These are phyloP conservation scores for Calocera viscosa DNA, from an alignment of 768 basidiomycete species.

Conservation along the genomic window DNA sequence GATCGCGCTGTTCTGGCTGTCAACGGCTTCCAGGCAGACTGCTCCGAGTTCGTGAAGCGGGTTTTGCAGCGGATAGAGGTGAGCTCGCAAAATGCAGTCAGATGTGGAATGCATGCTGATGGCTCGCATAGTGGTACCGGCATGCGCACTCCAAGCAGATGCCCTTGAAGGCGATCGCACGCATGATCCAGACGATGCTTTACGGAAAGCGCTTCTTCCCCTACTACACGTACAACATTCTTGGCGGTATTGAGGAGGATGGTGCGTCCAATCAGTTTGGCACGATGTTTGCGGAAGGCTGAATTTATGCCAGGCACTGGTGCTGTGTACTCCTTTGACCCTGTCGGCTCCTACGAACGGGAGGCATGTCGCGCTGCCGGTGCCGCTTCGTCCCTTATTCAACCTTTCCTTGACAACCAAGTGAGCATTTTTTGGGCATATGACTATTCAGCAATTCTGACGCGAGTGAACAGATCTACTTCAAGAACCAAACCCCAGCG, in stretches of 20 bases:
- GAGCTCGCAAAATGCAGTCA: slow-evolving; percentile 21
- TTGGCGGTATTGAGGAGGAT: slow-evolving; percentile 92
- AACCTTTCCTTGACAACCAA: slow-evolving; percentile 98
- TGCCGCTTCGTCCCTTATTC: slow-evolving; percentile 84
- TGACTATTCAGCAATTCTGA: not conserved
- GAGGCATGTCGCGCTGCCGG: slow-evolving; percentile 94
- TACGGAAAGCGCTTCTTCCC: slow-evolving; percentile 96
- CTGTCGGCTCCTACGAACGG: slow-evolving; percentile 95
- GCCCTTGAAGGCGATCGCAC: slow-evolving; percentile 93
- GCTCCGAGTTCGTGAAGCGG: slow-evolving; percentile 94
- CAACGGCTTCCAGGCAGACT: slow-evolving; percentile 95
- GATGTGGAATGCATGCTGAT: not conserved
- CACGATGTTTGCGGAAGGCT: not conserved
- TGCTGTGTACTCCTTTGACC: slow-evolving; percentile 99
- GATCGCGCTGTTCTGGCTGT: slow-evolving; percentile 88
- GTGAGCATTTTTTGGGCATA: slow-evolving; percentile 39
- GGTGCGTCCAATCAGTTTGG: slow-evolving; percentile 35
- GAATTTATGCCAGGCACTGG: slow-evolving; percentile 54
- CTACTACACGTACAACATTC: slow-evolving; percentile 93
- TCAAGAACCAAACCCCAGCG: slow-evolving; percentile 81
- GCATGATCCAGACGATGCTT: slow-evolving; percentile 95
- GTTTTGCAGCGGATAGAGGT: slow-evolving; percentile 94
- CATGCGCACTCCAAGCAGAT: slow-evolving; percentile 96
- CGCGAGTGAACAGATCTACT: slow-evolving; percentile 65
- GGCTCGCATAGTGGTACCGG: slow-evolving; percentile 69